Evolutionary conservation across 768 basidiomycete species (phyloP).

Genomic region (Exidia glandulosa): DNA sequence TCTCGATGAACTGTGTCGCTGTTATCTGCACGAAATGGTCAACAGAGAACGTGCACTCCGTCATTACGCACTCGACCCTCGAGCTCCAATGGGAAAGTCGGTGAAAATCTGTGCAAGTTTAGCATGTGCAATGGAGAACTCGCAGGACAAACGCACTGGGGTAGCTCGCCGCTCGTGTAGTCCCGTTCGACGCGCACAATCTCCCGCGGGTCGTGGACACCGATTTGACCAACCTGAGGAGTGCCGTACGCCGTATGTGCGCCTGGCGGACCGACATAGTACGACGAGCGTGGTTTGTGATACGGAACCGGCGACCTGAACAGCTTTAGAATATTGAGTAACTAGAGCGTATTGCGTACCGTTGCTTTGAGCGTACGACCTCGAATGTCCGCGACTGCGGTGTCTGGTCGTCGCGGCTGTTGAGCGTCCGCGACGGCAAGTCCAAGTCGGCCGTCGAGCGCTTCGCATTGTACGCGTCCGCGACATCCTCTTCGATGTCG

Average conservation of each 20-base stretch:
- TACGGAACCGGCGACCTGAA: constrained; percentile 17
- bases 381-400: constrained; percentile 6
- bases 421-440: not conserved
- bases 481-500: not conserved
- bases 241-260: constrained; percentile 73
- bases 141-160: constrained; percentile 32
- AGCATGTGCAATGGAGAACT: not conserved
- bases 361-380: constrained; percentile 3
- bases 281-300: constrained; percentile 62
- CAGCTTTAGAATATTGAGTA: not conserved
- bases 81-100: constrained; percentile 82
- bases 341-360: not conserved
- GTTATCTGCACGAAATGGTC: constrained; percentile 52
- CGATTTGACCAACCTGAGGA: constrained; percentile 72
- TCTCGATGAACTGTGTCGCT: constrained; percentile 80
- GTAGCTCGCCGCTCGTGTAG: constrained; percentile 80
- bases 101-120: constrained; percentile 45
- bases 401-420: not conserved
- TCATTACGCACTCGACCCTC: constrained; percentile 75
- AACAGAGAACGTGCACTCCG: not conserved
- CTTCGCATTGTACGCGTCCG: not conserved
- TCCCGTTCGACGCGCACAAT: constrained; percentile 87
- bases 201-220: constrained; percentile 83
- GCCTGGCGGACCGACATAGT: constrained; percentile 74
- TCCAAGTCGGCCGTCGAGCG: not conserved